Base-by-base conservation (phyloP, 805 yeast genomes). In the Komagataella kurtzmanii region DNA sequence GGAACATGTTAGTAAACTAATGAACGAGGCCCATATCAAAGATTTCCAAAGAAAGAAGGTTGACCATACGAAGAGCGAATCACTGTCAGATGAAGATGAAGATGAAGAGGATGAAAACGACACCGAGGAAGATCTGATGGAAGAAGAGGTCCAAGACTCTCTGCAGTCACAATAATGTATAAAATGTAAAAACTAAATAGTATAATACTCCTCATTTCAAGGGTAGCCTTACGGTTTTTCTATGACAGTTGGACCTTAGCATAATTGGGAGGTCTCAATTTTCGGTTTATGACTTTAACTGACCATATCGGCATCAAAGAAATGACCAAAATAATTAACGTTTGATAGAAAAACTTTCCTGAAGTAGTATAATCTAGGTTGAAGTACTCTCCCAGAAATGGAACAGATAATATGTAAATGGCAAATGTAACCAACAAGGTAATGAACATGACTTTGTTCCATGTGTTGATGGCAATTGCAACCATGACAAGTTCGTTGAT, bases 401-500 rank as follows among this genome's bases (percentile, higher is more conserved):
- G 99, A 17, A 93, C 71, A 7, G 95, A 83, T 1, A 77, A 81
- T 48, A 88, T 64, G 65, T 79, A 93, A 21, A 84, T 61, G 19
- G 74, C 68, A 46, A 85, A 64, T 0, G 98, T 91, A 12, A 81
- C 69, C 19, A 89, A 61, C 58, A 89, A 88, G 0, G 93, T 73
- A 14, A 79, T 68, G 1, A 83, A 60, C 97, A 93, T 89, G 10
- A 73, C 71, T 59, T 74, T 78, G 60, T 79, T 85, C 99, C 99
- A 93, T n/a, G 86, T 88, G 60, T 86, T 85, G 40, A 91, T 85
- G 61, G 88, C 96, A 49, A 91, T 68, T 1, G 89, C 96, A 51
- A 93, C 97, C 98, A 93, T 93, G 10, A 84, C 72, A 60, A 93
- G 72, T 68, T 95, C 99, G 63, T 90, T 91, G 56, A 87, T 68